Evolutionary conservation across 495 filamentous ascomycete genomes (phyloP), one percentile per base, ranked within the genome.

Genomic region (Aspergillus kassunensis): DNA sequence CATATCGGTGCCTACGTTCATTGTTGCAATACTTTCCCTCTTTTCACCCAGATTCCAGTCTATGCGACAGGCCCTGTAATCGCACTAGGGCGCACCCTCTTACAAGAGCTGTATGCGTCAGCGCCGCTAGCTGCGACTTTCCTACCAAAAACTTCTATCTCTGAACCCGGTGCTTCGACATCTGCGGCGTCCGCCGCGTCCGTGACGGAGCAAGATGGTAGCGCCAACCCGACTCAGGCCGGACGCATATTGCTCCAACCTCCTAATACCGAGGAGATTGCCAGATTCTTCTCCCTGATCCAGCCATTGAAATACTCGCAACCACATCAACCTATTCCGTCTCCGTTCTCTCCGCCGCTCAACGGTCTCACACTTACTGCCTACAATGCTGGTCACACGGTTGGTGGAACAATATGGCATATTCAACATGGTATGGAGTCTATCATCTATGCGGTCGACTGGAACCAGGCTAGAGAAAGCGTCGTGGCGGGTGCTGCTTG

Each of bases 331-430:
- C 93, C 91, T 4, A 72, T 88, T 2, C 80, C 87, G 4, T 93
- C 90, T 11, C 85, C 89, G 0, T 93, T 90, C 65, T 93, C 90
- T 3, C 90, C 91, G 15, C 87, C 91, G 4, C 71, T 96, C 13
- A 87, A 90, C 54, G 91, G 90, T n/a, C 83, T 99, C 15, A 96
- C 89, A 2, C 88, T 99, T 46, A 97, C 93, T 6, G 93, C 93
- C 2, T 97, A 97, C 71, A 93, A 91, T 74, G 90, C 93, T 23
- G 95, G 93, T 25, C 92, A 96, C 64, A 96, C 91, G 0, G 81
- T 97, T 0, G 93, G 93, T 59, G 93, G 93, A 52, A 96, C 93
- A 21, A 96, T 99, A 69, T 99, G 93, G 93, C 92, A 97, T 62
- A 90, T 99, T 55, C 93, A 96, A 51, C 91, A 97, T 74, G 91